Evolutionary conservation across 75 land plant species (phyloP), one percentile per base, ranked within the genome.

Genomic region (Picea glauca): DNA sequence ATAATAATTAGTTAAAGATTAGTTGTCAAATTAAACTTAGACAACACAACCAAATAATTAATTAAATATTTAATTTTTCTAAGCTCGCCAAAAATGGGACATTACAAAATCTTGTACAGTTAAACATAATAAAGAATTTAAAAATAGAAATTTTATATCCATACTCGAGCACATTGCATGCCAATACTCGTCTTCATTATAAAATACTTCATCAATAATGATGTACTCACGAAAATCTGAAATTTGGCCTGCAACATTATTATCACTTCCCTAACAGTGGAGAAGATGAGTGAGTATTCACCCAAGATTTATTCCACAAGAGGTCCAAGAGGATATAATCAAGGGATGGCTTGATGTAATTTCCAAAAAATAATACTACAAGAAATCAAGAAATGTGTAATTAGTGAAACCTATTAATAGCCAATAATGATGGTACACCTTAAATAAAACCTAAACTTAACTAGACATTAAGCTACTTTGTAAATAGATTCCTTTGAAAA

Each of bases 241-340:
- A 76, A 97, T 91, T 82, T 97, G 99, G 2, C 98, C 99, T 7
- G 99, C 98, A 83, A 97, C 99, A 89, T 94, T 94, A 78, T 97
- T 98, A 26, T 58, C 98, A 86, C 76, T 91, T 97, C 5, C 93
- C 95, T 38, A 97, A 78, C 43, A 97, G 83, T 26, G 98, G 99
- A 43, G 95, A 94, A 50, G 99, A 97, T 60, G 99, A 97, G 61
- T 94, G 93, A 1, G 99, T 97, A 81, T 97, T 97, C 65, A 97
- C 95, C 99, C 99, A 94, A 72, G 94, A 97, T 78, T 94, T 97
- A 80, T 97, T 94, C 99, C 99, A 97, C 12, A 94, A 89, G 9
- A 97, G 87, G 86, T 94, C 98, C 84, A 97, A 82, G n/a, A 97
- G 85, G 78, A 93, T 94, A 72, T 86, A 84, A 85, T 97, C 99